Evolutionary conservation across 164 flowering plant genomes (phyloP), one percentile per base, ranked within the genome.

Genomic region (Annona squamosa): DNA sequence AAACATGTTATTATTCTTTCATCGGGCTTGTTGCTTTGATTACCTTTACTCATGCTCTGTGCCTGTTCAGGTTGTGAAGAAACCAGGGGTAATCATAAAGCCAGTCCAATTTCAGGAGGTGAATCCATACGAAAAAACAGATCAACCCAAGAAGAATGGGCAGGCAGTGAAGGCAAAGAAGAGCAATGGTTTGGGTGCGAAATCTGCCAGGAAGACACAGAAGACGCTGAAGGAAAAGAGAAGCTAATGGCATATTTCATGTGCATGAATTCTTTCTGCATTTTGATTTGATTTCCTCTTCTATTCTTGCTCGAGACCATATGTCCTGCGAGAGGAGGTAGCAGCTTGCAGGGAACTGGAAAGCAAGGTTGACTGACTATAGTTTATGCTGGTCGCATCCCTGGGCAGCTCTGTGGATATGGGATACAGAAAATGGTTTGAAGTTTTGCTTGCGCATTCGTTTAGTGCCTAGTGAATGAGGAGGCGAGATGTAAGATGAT

Each of bases 31-130:
- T 68, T 46, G 9, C 19, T 45, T 45, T 16, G 57, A 46, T 9
- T 66, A 37, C 12, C 59, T 37, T 68, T 69, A 44, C 79, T 73
- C 37, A 73, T 75, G 48, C 65, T 7, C 57, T 2, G 46, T 45
- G 19, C n/a, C 59, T 41, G 19, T 70, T 78, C 91, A 94, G 99
- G 95, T 94, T 75, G 83, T 91, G 76, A 94, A 90, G 84, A 89
- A 59, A 72, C 17, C 96, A 18, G 99, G 99, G 70, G 73, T 85
- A 62, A 90, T 84, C 64, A 94, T 94, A 65, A 86, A 83, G 46
- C 99, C 99, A 0, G 87, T 94, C 67, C 73, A 83, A 73, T 88
- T 65, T 67, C 81, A 90, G 74, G 99, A 94, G 44, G 86, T 89
- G 71, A 79, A 86, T 78, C 87, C 90, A 59, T 78, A 86, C 70